These are phyloP conservation scores for Acacia melanoxylon DNA, from an alignment of 306 rosid species.

Conservation along the genomic window DNA sequence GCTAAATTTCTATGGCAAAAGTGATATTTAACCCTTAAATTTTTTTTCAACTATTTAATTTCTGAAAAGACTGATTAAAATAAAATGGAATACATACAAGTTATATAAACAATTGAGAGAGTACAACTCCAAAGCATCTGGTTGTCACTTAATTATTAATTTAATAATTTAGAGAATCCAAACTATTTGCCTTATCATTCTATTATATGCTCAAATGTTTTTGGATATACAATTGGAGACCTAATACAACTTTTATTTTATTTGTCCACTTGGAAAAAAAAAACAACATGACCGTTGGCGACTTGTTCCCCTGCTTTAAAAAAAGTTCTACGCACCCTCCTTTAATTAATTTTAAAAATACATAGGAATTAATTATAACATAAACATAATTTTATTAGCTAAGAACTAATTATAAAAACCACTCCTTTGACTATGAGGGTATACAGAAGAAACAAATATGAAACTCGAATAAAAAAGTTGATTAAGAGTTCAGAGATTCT, in stretches of 20 bases:
- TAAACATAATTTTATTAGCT: neutral
- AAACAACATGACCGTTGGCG: neutral
- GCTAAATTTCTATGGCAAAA: too few relatives aligned
- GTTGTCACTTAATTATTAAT: neutral
- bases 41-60: neutral
- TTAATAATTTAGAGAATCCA: neutral
- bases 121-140: neutral
- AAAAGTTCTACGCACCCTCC: neutral
- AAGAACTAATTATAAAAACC: neutral
- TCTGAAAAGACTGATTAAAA: too few relatives aligned
- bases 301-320: neutral
- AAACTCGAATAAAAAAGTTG: too few relatives aligned
- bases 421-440: too few relatives aligned
- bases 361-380: neutral
- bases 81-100: neutral
- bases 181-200: neutral
- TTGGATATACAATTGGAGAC: neutral
- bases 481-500: too few relatives aligned
- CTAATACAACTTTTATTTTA: neutral
- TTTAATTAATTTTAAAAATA: neutral
- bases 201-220: neutral
- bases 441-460: too few relatives aligned
- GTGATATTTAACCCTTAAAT: too few relatives aligned
- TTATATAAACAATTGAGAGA: neutral
- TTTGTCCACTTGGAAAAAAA: neutral